Conservation (phyloP, 2,329 filamentous ascomycete species). For the Ustulina deusta region DNA sequence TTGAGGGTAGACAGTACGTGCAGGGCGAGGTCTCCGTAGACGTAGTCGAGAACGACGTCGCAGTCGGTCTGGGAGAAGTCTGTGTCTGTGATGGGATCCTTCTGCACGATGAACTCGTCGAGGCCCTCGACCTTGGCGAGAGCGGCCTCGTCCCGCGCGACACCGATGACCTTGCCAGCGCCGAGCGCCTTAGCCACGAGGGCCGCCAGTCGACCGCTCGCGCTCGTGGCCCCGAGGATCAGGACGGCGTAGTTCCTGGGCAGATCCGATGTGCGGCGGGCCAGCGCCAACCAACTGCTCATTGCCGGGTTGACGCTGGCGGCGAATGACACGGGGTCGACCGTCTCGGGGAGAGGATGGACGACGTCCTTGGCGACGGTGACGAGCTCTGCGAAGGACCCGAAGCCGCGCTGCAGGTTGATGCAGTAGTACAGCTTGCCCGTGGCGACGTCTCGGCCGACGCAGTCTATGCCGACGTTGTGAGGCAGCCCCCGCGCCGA, state of each 20-base stretch:
- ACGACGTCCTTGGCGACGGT: conserved; percentile 57
- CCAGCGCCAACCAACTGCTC: conserved; percentile 69
- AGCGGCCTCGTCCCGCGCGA: conserved; percentile 60
- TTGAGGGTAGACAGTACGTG: conserved; percentile 58
- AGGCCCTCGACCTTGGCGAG: conserved; percentile 57
- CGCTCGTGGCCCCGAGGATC: conserved; percentile 65
- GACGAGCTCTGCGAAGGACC: conserved; percentile 61
- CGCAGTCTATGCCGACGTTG: conserved; percentile 65
- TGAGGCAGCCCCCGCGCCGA: conserved; percentile 62
- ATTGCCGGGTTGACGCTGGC: conserved; percentile 66
- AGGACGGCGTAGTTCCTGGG: conserved; percentile 60
- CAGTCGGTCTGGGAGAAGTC: conserved; percentile 62
- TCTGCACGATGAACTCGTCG: conserved; percentile 60
- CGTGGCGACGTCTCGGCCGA: conserved; percentile 59
- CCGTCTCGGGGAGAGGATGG: conserved; percentile 57
- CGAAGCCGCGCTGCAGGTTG: conserved; percentile 53
- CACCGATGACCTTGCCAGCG: conserved; percentile 63
- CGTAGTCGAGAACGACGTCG: conserved; percentile 69
- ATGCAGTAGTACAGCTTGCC: conserved; percentile 64
- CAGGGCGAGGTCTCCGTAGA: conserved; percentile 62
- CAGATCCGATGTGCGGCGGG: conserved; percentile 56
- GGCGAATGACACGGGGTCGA: conserved; percentile 64
- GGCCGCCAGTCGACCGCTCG: conserved; percentile 64
- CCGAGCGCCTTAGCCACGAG: conserved; percentile 61
- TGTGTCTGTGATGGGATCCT: conserved; percentile 53